Base-by-base conservation (phyloP, 139 green algal species). In the Deuterostichococcus epilithicus region DNA sequence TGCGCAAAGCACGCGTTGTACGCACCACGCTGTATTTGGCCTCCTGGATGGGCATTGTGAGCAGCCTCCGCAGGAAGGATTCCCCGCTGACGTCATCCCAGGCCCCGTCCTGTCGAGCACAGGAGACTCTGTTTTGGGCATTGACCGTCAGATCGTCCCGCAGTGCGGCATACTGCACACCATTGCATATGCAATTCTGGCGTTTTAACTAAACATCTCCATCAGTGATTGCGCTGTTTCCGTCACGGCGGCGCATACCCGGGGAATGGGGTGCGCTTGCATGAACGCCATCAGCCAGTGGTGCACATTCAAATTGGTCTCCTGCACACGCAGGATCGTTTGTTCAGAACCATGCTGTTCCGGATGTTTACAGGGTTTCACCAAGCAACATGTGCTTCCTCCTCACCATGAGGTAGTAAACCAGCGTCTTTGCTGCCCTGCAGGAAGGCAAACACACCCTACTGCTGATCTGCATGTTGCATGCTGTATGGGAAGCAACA, bases 11-110 rank as follows among this genome's bases (percentile, higher is more conserved):
- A 8, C 13, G 26, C 26, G 5, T 32, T 60, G 39, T 10, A 30
- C 75, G 42, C 42, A 79, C 75, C 45, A 59, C 68, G 33, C 15
- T 81, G 39, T 75, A 87, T 35, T 78, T 83, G 5, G 88, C 88
- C 30, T 84, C 76, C 52, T 91, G 84, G 26, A 92, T 85, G 0
- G 86, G 86, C 82, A 90, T 92, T 30, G 73, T 72, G 5, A 97
- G 81, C 76, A 97, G 81, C 60, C 84, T 87, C 37, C 92, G 82
- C 45, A 97, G 78, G 73, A 97, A 96, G 0, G 87, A 84, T 71
- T 97, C 92, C 0, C 92, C 92, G 73, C 81, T 89, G 32, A 97
- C 84, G 22, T 96, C 91, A 58, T 94, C 90, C 91, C 91, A 96
- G 65, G 66, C 80, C 34, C 91, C 91, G 70, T 89, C 76, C 83